A percentile compares a stretch with the other conserved stretches of the same genome.
Evolutionary conservation across 805 yeast genomes (phyloP).

Genomic region (Pichia eremophila): DNA sequence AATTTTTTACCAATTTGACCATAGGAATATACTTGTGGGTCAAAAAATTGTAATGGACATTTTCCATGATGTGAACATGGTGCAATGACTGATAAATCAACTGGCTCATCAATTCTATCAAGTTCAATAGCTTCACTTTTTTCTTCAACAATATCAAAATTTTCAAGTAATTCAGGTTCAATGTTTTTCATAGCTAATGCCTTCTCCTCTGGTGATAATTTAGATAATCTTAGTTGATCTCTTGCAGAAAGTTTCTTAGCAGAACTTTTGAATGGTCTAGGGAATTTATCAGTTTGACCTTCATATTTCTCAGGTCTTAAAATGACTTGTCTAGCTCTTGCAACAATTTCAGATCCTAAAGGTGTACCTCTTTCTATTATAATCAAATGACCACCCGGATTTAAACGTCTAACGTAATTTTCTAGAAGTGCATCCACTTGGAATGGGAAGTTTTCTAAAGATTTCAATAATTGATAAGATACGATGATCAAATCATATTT

Average conservation of each 20-base stretch:
- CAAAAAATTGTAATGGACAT: constrained; percentile 79
- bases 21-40: constrained; percentile 54
- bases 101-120: constrained; percentile 16
- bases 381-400: constrained; percentile 74
- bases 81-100: constrained; percentile 60
- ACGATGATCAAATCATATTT: constrained; percentile 78
- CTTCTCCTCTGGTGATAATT: constrained; percentile 5
- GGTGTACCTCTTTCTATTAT: constrained; percentile 86
- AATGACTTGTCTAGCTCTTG: constrained; percentile 83
- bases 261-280: constrained; percentile 52
- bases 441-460: constrained; percentile 52
- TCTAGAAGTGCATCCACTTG: constrained; percentile 65
- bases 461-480: constrained; percentile 63
- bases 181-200: constrained; percentile 16
- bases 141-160: constrained; percentile 16
- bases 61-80: constrained; percentile 85
- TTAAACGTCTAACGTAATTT: constrained; percentile 47
- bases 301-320: constrained; percentile 70
- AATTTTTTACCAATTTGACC: constrained; percentile 47
- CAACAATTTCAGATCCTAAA: constrained; percentile 76
- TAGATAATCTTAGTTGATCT: constrained; percentile 4
- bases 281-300: constrained; percentile 50
- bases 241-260: constrained; percentile 4
- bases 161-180: constrained; percentile 20
- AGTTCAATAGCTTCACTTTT: constrained; percentile 5